Base-by-base conservation (phyloP, 202 grass and related monocot genomes). In the Elaeis oleifera region DNA sequence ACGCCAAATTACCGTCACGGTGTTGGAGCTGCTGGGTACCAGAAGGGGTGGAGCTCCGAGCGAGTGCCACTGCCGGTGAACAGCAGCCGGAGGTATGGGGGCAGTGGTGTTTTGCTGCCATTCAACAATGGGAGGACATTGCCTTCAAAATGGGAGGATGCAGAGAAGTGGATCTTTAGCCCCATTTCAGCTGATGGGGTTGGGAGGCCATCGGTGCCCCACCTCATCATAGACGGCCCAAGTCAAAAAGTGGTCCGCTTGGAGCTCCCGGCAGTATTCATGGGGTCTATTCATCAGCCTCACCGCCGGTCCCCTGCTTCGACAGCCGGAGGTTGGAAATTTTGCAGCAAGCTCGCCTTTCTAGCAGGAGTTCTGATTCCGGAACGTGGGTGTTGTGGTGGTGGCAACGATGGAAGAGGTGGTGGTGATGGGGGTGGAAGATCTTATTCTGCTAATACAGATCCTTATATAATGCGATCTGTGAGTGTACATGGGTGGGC, bases 121-220 rank as follows among this genome's bases (percentile, higher is more conserved):
- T 94, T 99, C 71, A 78, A 74, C 60, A 89, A 94, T 7, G 95
- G 95, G 24, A 82, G 88, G 60, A 80, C 87, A 74, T 76, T 99
- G 69, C 95, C 95, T 28, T 99, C 95, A 1, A 99, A 99, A 71
- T 99, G 95, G 95, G 95, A 99, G 78, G 95, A 99, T 59, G 95
- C 95, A 0, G 95, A 99, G 80, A 94, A 89, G 76, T 99, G 95
- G 95, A 99, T 99, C 54, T 67, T 99, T 3, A 99, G 95, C 29
- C 95, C 95, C 0, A 78, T 94, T 9, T 85, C 91, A 18, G 80
- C 72, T 0, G 87, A 96, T 68, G 83, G 69, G 27, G 24, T 77
- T 3, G 83, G 80, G 36, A 83, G 85, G 65, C 77, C 83, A 48
- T 84, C 85, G 3, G 75, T 67, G 1, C 89, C 72, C 83, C 70